Evolutionary conservation across 1,139 yeast species (phyloP), one percentile per base, ranked within the genome.

Genomic region (Candida smagusa): DNA sequence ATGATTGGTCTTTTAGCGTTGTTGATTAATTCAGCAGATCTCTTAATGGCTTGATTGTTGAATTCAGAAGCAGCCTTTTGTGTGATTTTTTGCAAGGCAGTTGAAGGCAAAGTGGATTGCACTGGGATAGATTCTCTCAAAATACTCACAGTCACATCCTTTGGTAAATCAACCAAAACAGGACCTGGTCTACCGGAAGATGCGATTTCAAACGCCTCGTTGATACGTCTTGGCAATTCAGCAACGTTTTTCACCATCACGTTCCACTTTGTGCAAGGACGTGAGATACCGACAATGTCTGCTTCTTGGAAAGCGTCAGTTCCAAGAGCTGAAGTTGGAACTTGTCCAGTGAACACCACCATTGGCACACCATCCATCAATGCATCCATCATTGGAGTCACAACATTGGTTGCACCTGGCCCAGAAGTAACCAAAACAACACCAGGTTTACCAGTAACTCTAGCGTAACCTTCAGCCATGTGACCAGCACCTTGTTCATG

Each of bases 401-500:
- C 81, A 44, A 92, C 96, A 58, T 92, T 92, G 39, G 98, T 92
- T 33, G 98, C 98, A 56, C 97, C 98, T 11, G 98, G 98, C 38
- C 98, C 98, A 1, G 97, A 88, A 12, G 98, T 92, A 37, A 92
- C 98, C 55, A 92, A 73, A 41, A 92, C 97, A 49, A 92, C 96
- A 68, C 98, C 98, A n/a, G 97, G 94, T 62, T 88, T 92, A 42
- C 98, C 98, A 19, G 78, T 69, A 26, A 95, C 98, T 52, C 95
- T 77, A 40, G 98, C 97, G 54, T 92, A 92, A 45, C 98, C 98
- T 69, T 92, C 97, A 38, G 98, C 98, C 98, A 92, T 92, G 65
- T 92, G 98, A 36, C 98, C 98, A 16, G 98, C 98, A 63, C 98
- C 98, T 68, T 92, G 98, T 65, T 92, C 98, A 61, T 92, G 98